These are phyloP conservation scores for Suillus cothurnatus DNA, from an alignment of 768 basidiomycete species.

Conservation along the genomic window DNA sequence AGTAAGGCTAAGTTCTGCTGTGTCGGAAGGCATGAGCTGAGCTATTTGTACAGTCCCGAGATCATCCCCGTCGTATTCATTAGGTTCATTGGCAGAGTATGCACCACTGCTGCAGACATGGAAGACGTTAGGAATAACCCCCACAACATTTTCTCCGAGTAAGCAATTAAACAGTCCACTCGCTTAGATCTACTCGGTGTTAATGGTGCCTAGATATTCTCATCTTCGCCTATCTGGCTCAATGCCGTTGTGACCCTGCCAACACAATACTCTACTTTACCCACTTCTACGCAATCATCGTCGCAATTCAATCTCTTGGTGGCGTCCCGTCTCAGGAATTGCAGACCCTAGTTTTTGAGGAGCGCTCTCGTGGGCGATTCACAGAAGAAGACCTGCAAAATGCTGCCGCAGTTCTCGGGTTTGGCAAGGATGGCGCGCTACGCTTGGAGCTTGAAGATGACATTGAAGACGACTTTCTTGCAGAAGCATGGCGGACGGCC, in stretches of 20 bases:
- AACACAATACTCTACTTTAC: conserved; percentile 67
- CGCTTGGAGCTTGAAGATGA: conserved; percentile 71
- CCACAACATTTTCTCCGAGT: conserved; percentile 68
- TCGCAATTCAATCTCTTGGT: conserved; percentile 49
- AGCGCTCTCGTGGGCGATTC: conserved; percentile 67
- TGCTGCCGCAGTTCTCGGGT: conserved; percentile 60
- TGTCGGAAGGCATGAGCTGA: conserved; percentile 10
- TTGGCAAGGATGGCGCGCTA: conserved; percentile 60
- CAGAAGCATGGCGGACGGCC: conserved; percentile 67
- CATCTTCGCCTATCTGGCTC: conserved; percentile 77
- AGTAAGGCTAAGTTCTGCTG: conserved; percentile 44
- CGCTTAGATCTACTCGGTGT: not conserved
- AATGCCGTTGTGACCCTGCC: conserved; percentile 78
- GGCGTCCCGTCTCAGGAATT: conserved; percentile 49
- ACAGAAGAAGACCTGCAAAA: conserved; percentile 53
- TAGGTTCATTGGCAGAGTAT: conserved; percentile 37
- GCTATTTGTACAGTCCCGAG: conserved; percentile 50
- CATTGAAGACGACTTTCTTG: conserved; percentile 69
- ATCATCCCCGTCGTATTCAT: conserved; percentile 44
- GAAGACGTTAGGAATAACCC: conserved; percentile 63
- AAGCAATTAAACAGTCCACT: conserved; percentile 15
- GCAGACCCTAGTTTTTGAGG: conserved; percentile 59
- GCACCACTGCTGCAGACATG: conserved; percentile 43
- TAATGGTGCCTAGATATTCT: conserved; percentile 55
- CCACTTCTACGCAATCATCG: conserved; percentile 52